phyloP scores from a whole-genome alignment of 148 eudicot genomes.

The Gaultheria prostrata region DNA sequence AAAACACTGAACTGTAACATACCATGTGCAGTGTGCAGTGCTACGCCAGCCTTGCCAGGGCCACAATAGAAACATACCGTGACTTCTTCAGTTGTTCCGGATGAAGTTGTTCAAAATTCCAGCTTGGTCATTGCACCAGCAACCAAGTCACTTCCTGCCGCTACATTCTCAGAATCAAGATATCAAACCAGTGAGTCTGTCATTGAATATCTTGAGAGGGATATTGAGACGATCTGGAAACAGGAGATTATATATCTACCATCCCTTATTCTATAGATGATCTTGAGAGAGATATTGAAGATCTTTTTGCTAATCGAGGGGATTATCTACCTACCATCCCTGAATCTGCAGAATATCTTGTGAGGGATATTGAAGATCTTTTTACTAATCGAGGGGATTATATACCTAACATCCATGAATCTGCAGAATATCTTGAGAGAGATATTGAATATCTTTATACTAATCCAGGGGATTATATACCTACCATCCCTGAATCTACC shows the following conservation, averaged over 20 bases:
- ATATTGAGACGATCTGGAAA: too few species aligned
- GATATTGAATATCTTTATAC: too few species aligned
- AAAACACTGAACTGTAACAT: neutral
- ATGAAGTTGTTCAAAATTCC: slow-evolving; percentile 20
- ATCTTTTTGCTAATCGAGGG: slow-evolving; percentile 60
- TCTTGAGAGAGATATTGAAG: slow-evolving; percentile 59
- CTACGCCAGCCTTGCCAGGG: slow-evolving; percentile 84
- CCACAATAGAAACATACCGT: slow-evolving; percentile 71
- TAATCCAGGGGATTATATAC: too few species aligned
- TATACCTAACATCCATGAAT: slow-evolving; percentile 83
- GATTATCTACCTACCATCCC: slow-evolving; percentile 70
- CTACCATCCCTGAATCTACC: slow-evolving; percentile 41
- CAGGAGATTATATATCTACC: too few species aligned
- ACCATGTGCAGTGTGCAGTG: slow-evolving; percentile 59
- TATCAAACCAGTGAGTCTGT: slow-evolving; percentile 21
- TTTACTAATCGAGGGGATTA: slow-evolving; percentile 68
- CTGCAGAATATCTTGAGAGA: too few species aligned
- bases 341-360: slow-evolving; percentile 21
- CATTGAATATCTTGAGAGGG: slow-evolving; percentile 20
- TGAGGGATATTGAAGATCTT: slow-evolving; percentile 63
- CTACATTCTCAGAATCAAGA: slow-evolving; percentile 26
- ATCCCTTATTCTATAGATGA: slow-evolving; percentile 37
- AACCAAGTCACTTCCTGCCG: neutral
- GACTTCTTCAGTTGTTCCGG: slow-evolving; percentile 28
- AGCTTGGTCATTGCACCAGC: neutral